Conservation (phyloP, 371 early-diverging fungal genomes). For the Mortierella sp. region DNA sequence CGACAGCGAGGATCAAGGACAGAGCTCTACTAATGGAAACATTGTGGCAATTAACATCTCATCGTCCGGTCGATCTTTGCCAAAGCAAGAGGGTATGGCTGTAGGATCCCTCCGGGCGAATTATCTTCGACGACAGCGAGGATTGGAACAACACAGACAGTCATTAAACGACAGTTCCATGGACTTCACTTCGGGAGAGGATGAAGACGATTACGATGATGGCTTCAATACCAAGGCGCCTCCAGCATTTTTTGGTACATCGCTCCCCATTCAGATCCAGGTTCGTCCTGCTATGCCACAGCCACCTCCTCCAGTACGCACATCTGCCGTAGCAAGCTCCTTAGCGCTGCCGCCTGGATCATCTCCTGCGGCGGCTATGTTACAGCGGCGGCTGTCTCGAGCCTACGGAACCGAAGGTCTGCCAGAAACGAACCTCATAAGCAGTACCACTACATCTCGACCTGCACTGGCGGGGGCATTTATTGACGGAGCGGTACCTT, state of each 20-base stretch:
- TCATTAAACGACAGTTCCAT: conserved; percentile 15
- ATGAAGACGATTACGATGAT: conserved; percentile 17
- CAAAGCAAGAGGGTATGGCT: conserved; percentile 27
- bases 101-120: conserved; percentile 46
- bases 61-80: conserved; percentile 7
- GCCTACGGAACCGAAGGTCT: conserved; percentile 29
- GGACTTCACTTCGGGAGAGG: conserved; percentile 15
- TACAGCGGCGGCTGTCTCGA: conserved; percentile 45
- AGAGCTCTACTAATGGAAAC: conserved; percentile 6
- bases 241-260: conserved; percentile 32
- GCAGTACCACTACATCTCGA: not conserved
- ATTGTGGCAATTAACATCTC: conserved; percentile 20
- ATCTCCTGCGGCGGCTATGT: conserved; percentile 50
- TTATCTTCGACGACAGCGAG: conserved; percentile 44
- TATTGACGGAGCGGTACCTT: conserved; percentile 6
- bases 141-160: conserved; percentile 18
- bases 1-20: not conserved
- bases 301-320: conserved; percentile 18
- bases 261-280: conserved; percentile 50
- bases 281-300: conserved; percentile 12
- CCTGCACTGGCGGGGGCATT: conserved; percentile 14
- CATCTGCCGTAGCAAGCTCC: conserved; percentile 29
- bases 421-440: not conserved
- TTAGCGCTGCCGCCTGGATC: conserved; percentile 47
- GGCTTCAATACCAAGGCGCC: not conserved